A percentile compares a stretch with the other conserved stretches of the same genome.
Evolutionary conservation across 345 rosid species (phyloP).

Genomic region (Brassica napus): DNA sequence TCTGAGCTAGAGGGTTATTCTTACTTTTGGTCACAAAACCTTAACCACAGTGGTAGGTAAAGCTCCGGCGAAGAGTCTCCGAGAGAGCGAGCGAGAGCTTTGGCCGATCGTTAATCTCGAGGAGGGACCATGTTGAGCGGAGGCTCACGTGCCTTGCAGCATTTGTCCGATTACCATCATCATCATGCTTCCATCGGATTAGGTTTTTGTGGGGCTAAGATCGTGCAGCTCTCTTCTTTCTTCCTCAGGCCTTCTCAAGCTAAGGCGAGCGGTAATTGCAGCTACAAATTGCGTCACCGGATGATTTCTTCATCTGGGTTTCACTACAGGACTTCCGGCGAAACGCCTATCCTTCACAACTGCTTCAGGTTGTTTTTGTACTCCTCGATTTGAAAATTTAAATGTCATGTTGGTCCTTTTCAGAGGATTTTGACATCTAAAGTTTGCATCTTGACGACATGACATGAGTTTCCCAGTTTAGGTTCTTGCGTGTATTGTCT

Average conservation of each 20-base stretch:
- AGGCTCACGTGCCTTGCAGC: conserved; percentile 68
- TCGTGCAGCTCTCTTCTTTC: conserved; percentile 55
- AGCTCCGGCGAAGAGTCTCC: conserved; percentile 35
- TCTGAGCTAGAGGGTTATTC: background rate
- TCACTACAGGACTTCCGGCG: conserved; percentile 50
- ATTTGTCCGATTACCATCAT: conserved; percentile 49
- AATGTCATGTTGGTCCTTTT: background rate
- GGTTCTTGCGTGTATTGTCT: conserved; percentile 6
- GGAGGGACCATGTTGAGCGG: conserved; percentile 56
- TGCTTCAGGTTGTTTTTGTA: conserved; percentile 53
- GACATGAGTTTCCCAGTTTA: background rate
- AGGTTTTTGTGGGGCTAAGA: conserved; percentile 51
- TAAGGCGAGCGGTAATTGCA: too few species aligned
- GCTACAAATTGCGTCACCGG: conserved; percentile 45
- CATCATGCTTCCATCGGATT: conserved; percentile 30
- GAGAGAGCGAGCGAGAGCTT: conserved; percentile 7
- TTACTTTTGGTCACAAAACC: background rate
- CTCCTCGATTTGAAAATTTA: background rate
- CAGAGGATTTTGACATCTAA: background rate
- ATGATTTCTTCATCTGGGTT: conserved; percentile 43
- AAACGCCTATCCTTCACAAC: conserved; percentile 51
- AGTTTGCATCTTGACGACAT: background rate
- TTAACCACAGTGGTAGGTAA: background rate
- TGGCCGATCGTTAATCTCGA: background rate
- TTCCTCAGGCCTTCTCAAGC: conserved; percentile 45